Evolutionary conservation across 2,329 filamentous ascomycete genomes (phyloP).

Genomic region (Gnomoniopsis sp.): DNA sequence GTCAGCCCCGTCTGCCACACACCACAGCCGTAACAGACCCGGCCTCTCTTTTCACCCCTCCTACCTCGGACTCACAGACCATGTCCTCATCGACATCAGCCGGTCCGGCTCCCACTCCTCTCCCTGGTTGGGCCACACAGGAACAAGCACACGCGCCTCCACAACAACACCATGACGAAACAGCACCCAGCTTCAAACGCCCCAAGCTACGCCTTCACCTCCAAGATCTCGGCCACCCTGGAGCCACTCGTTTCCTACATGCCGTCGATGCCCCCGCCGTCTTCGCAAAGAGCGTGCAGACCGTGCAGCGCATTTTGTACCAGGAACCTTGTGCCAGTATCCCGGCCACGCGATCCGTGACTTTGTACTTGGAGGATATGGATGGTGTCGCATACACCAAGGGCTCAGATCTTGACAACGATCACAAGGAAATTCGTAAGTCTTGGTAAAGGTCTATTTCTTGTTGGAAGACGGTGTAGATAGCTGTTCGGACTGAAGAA

Average conservation of each 20-base stretch:
- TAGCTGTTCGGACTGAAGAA: too few species aligned
- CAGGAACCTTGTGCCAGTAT: neutral
- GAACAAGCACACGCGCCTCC: neutral
- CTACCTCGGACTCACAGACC: conserved; percentile 25
- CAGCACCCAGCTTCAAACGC: conserved; percentile 32
- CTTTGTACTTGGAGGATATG: conserved; percentile 76
- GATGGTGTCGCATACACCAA: conserved; percentile 86
- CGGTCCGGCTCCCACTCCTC: conserved; percentile 13
- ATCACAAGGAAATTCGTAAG: conserved; percentile 19
- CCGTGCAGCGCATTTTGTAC: conserved; percentile 74
- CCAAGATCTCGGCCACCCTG: conserved; percentile 56
- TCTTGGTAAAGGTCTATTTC: neutral
- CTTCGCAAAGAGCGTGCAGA: conserved; percentile 59
- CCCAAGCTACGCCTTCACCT: conserved; percentile 60
- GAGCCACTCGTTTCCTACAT: conserved; percentile 63
- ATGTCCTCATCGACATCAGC: conserved; percentile 17
- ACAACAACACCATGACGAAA: conserved; percentile 3
- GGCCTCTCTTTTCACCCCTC: conserved; percentile 28
- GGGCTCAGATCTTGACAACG: conserved; percentile 14
- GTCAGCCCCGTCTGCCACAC: conserved; percentile 1
- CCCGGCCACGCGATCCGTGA: conserved; percentile 71
- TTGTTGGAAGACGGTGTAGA: neutral
- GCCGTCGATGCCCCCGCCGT: conserved; percentile 60
- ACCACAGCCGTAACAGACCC: conserved; percentile 31
- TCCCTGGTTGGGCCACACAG: conserved; percentile 15